Evolutionary conservation across 495 filamentous ascomycete genomes (phyloP), one percentile per base, ranked within the genome.

Genomic region (Cercophora sp.): DNA sequence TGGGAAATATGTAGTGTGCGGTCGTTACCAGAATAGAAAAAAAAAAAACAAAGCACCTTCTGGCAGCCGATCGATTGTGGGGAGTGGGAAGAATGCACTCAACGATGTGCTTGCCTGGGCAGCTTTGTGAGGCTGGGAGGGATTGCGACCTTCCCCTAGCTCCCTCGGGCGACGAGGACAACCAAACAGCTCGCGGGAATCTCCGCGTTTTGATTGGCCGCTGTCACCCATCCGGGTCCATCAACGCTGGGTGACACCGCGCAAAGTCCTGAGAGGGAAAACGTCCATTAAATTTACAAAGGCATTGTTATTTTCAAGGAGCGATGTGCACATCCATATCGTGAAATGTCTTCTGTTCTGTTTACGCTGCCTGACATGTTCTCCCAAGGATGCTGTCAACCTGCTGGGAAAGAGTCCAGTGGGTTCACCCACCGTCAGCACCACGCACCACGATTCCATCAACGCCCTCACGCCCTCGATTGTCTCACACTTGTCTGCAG

Each of bases 131-230:
- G 44, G 44, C 44, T 47, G 44, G 44, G 44, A 47, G 44, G 44
- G 27, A 32, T 47, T 47, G 44, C 26, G 44, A 34, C 27, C 27
- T 44, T n/a, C 24, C 41, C 24, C 36, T 39, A 39, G 36, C 36
- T 39, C 22, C 36, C 36, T 39, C 36, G 36, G 36, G 40, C 40
- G 40, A 43, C 40, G 40, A 39, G 16, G 19, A 43, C 36, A 32
- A 24, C 15, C 52, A 39, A 48, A 48, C 43, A 54, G 42, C 34
- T 41, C 16, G 18, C 44, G 52, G 52, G 25, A 41, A 47, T 48
- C 34, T 47, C 52, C 52, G 52, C 35, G 41, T 44, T 31, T 25
- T 54, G 35, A 54, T 54, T 54, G 35, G 52, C 22, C 24, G 27
- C 26, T 23, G 23, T 8, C 8, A 13, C 20, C 48, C 25, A 19